These are phyloP conservation scores for Chytriomyces sp. DNA, from an alignment of 192 early-diverging fungal genomes.

Conservation along the genomic window DNA sequence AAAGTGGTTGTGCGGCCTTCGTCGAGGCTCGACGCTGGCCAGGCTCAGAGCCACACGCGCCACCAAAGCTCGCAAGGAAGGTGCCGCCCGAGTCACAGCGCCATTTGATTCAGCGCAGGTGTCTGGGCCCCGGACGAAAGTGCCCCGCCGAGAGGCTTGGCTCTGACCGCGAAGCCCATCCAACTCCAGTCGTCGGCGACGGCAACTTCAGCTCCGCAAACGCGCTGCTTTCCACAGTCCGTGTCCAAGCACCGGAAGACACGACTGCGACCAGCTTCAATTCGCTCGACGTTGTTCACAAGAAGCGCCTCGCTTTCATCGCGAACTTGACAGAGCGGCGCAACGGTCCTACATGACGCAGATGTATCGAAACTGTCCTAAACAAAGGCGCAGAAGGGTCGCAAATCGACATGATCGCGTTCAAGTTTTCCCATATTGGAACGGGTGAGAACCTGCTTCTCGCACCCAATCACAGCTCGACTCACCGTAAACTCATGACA, in stretches of 20 bases:
- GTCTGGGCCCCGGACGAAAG: not conserved
- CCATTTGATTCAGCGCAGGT: not conserved
- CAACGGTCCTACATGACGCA: constrained; percentile 70
- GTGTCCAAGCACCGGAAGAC: constrained; percentile 54
- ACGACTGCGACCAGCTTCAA: constrained; percentile 81
- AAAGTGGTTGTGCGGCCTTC: not conserved
- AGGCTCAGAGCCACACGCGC: not conserved
- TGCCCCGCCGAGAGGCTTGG: not conserved
- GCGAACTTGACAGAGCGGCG: constrained; percentile 64
- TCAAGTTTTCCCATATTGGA: constrained; percentile 97
- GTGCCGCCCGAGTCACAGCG: not conserved
- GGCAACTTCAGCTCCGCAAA: constrained; percentile 94
- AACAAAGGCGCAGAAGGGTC: constrained; percentile 50
- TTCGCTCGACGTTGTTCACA: constrained; percentile 58
- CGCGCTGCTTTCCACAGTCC: constrained; percentile 60
- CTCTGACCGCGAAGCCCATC: not conserved
- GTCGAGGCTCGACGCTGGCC: not conserved
- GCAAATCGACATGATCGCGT: constrained; percentile 79
- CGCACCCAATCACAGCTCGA: not conserved
- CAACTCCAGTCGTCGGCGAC: constrained; percentile 16
- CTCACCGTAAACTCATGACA: not conserved
- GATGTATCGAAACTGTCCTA: constrained; percentile 74
- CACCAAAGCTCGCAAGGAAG: not conserved
- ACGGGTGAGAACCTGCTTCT: not conserved
- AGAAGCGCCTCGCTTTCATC: constrained; percentile 81